Evolutionary conservation across 768 basidiomycete species (phyloP).

Genomic region (Termitomyces sp.): DNA sequence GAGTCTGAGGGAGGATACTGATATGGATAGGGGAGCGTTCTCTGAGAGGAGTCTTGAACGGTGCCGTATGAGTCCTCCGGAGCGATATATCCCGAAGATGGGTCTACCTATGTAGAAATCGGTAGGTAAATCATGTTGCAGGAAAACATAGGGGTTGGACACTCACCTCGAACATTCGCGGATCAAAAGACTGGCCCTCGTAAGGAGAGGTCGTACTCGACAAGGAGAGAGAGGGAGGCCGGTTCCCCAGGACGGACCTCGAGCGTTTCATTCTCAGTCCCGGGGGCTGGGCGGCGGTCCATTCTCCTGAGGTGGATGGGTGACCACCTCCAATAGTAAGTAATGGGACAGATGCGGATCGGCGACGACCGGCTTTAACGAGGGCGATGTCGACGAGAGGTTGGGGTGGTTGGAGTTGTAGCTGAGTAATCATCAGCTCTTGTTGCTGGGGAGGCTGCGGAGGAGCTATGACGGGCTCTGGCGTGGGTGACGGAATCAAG

Average conservation of each 20-base stretch:
- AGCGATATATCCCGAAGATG: conserved; percentile 1
- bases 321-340: conserved; percentile 13
- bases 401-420: not conserved
- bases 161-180: conserved; percentile 9
- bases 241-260: conserved; percentile 12
- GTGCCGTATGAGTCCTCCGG: conserved; percentile 12
- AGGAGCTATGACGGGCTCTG: not conserved
- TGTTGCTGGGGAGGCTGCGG: conserved; percentile 6
- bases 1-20: conserved; percentile 3
- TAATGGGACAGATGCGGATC: conserved; percentile 30
- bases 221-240: conserved; percentile 1
- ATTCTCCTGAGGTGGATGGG: conserved; percentile 1
- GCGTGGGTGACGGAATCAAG: not conserved
- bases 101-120: not conserved
- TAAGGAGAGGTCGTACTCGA: not conserved
- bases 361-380: conserved; percentile 22
- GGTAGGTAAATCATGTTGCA: not conserved
- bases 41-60: conserved; percentile 7
- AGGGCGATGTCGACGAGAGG: conserved; percentile 14
- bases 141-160: not conserved
- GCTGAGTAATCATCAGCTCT: not conserved
- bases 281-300: conserved; percentile 4
- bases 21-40: conserved; percentile 1
- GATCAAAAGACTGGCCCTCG: conserved; percentile 11
- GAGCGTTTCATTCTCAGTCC: conserved; percentile 15